A percentile compares a stretch with the other conserved stretches of the same genome.
Conservation (phyloP, 192 early-diverging fungal species). For the Gonapodya sp. region DNA sequence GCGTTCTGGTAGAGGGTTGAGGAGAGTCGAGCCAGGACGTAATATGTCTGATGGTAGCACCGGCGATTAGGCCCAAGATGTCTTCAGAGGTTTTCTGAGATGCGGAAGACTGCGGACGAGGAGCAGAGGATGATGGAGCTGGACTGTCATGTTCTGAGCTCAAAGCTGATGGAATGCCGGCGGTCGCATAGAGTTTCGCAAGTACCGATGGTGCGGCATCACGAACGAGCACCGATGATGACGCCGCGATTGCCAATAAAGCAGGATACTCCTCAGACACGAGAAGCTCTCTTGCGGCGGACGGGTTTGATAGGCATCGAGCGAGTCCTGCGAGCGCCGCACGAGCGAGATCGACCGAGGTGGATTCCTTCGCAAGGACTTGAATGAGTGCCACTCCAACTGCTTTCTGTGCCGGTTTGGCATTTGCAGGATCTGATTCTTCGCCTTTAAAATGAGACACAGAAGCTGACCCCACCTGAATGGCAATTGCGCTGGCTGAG, state of each 20-base stretch:
- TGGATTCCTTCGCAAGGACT: neutral
- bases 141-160: too few relatives aligned
- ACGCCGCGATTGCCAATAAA: neutral
- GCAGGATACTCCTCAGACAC: neutral
- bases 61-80: neutral
- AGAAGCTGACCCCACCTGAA: neutral
- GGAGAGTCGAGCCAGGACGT: neutral
- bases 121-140: neutral
- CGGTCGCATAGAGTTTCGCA: neutral
- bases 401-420: neutral
- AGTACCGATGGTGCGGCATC: neutral
- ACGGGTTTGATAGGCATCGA: neutral
- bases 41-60: neutral
- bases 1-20: neutral
- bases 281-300: neutral
- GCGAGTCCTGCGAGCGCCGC: neutral
- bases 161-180: neutral
- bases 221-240: neutral
- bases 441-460: neutral
- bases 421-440: neutral
- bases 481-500: neutral
- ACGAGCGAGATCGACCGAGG: neutral
- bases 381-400: neutral
- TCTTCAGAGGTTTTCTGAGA: neutral
- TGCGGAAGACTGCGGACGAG: neutral